A percentile compares a stretch with the other conserved stretches of the same genome.
phyloP scores from a whole-genome alignment of 2,329 filamentous ascomycete species.

The Trichoderma sp. region DNA sequence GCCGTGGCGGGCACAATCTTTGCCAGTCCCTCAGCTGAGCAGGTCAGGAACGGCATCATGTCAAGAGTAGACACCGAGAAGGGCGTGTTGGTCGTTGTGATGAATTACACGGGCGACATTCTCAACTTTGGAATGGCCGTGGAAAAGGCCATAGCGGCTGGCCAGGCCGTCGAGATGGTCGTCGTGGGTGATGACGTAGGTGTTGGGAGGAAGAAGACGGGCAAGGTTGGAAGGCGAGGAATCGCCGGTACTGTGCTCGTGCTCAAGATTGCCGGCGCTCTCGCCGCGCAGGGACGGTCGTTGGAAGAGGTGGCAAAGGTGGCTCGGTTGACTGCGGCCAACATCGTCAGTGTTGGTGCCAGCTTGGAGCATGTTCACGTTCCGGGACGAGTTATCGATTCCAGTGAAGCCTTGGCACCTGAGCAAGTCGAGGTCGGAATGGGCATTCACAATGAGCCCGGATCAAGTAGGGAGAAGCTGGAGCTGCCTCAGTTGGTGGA shows the following conservation, averaged over 20 bases:
- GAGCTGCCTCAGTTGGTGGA: conserved; percentile 54
- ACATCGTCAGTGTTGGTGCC: conserved; percentile 81
- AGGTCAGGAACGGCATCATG: conserved; percentile 74
- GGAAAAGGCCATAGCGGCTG: conserved; percentile 83
- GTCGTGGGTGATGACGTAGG: conserved; percentile 91
- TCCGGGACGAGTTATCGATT: conserved; percentile 66
- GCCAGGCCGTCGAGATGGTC: conserved; percentile 79
- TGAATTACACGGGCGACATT: conserved; percentile 91
- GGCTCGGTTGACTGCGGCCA: conserved; percentile 68
- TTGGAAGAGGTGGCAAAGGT: conserved; percentile 71
- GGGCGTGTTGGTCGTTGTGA: conserved; percentile 85
- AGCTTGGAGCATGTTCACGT: conserved; percentile 92
- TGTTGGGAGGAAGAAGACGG: conserved; percentile 74
- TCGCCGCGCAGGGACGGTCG: conserved; percentile 67
- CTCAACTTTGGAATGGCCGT: conserved; percentile 92
- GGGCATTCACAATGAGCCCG: conserved; percentile 74
- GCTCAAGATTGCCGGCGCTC: conserved; percentile 83
- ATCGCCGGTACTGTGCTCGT: conserved; percentile 90
- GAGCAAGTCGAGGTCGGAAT: conserved; percentile 67
- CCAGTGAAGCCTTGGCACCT: conserved; percentile 54
- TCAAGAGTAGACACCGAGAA: conserved; percentile 67
- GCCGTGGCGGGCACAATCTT: conserved; percentile 87
- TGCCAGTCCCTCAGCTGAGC: conserved; percentile 76
- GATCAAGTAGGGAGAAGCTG: conserved; percentile 52
- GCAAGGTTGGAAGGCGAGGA: conserved; percentile 89